Conservation (phyloP, 768 basidiomycete species). For the Lactifluus subvellereus region DNA sequence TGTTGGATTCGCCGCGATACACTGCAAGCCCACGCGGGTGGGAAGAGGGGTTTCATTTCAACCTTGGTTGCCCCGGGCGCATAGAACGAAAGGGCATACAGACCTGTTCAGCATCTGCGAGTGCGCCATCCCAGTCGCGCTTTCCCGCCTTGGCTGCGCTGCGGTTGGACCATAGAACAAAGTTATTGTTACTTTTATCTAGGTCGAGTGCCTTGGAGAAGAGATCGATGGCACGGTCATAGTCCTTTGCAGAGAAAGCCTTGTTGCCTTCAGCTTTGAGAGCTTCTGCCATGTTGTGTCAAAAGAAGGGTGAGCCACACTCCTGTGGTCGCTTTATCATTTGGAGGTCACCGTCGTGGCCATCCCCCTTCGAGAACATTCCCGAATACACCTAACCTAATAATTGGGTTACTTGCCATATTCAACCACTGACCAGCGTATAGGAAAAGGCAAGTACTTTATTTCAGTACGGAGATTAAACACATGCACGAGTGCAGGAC, state of each 20-base stretch:
- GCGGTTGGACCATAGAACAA: constrained; percentile 89
- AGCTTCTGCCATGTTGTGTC: constrained; percentile 31
- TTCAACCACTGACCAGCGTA: no score
- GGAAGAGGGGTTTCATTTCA: not conserved
- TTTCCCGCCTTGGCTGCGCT: constrained; percentile 89
- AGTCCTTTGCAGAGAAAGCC: constrained; percentile 90
- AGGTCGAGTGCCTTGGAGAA: constrained; percentile 79
- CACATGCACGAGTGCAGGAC: no score
- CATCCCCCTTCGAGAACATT: constrained; percentile 17
- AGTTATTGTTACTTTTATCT: constrained; percentile 76
- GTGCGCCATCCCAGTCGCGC: constrained; percentile 66
- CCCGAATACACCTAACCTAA: constrained; percentile 17
- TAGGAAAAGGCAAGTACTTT: no score
- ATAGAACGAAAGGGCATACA: constrained; percentile 21
- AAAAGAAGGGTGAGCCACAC: not conserved
- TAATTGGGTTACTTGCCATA: not conserved
- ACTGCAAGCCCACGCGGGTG: constrained; percentile 38
- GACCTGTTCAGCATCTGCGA: constrained; percentile 89
- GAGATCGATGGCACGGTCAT: constrained; percentile 78
- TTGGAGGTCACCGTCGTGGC: not conserved
- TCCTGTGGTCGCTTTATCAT: not conserved
- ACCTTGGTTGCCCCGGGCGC: not conserved
- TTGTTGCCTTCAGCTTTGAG: constrained; percentile 95
- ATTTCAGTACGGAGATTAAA: no score
- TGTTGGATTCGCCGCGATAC: constrained; percentile 66